Percentiles rank a stretch among this genome's conserved stretches.
phyloP scores from a whole-genome alignment of 257 asterid genomes.

The Solanum neorickii region DNA sequence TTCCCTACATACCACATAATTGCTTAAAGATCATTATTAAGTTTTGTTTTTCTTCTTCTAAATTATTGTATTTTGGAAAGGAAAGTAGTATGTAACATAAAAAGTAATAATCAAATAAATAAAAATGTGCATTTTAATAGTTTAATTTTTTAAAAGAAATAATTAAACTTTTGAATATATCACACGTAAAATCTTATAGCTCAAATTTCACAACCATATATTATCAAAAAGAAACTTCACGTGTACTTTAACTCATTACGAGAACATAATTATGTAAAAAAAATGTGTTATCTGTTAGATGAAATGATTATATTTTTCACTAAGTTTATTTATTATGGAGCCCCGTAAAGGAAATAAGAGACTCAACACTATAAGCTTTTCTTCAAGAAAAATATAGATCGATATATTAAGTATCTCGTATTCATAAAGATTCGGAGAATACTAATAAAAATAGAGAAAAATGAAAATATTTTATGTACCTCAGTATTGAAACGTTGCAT shows the following conservation, averaged over 20 bases:
- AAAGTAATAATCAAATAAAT: background rate
- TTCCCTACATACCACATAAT: background rate
- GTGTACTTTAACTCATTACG: background rate
- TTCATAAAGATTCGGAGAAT: too few relatives aligned
- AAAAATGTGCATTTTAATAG: background rate
- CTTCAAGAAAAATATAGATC: background rate
- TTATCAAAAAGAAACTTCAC: background rate
- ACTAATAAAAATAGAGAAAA: background rate
- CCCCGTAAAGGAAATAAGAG: too few relatives aligned
- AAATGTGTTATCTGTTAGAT: background rate
- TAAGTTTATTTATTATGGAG: background rate
- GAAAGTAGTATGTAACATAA: background rate
- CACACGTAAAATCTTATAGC: fast-evolving
- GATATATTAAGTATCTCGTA: background rate
- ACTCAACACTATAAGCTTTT: background rate
- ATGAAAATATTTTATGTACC: slow-evolving; percentile 20
- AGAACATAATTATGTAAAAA: background rate
- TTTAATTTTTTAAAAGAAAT: background rate
- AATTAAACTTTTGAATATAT: background rate
- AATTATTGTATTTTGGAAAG: background rate
- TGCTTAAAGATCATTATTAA: background rate
- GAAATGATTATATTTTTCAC: background rate
- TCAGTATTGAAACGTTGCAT: slow-evolving; percentile 55
- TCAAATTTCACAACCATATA: background rate
- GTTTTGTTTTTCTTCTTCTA: background rate